Conservation (phyloP, 2,329 filamentous ascomycete genomes). For the Trichothecium roseum region DNA sequence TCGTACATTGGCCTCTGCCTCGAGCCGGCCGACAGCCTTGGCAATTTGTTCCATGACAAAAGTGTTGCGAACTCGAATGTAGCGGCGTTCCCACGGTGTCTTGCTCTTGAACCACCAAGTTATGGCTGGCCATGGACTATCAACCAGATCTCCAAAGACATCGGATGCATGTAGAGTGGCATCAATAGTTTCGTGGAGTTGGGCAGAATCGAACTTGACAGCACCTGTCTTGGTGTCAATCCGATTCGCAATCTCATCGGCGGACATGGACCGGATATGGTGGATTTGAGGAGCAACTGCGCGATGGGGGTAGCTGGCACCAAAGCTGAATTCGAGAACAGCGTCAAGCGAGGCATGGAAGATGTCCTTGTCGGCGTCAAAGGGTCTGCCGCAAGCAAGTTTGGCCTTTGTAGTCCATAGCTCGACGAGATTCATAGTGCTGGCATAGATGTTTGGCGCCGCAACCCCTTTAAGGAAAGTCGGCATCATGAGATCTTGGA, state of each 20-base stretch:
- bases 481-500: conserved; percentile 28
- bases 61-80: not conserved
- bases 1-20: not conserved
- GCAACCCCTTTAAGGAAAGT: conserved; percentile 20
- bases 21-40: conserved; percentile 1
- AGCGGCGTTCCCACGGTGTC: not conserved
- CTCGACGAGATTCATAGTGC: conserved; percentile 17
- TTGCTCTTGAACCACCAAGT: conserved; percentile 4
- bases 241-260: not conserved
- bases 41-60: conserved; percentile 5
- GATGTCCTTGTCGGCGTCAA: conserved; percentile 18
- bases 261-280: not conserved
- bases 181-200: conserved; percentile 12
- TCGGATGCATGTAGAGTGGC: conserved; percentile 4
- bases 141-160: conserved; percentile 1
- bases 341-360: conserved; percentile 20
- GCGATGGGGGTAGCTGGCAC: conserved; percentile 13
- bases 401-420: conserved; percentile 23
- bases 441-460: conserved; percentile 23
- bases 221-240: conserved; percentile 4
- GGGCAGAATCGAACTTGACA: conserved; percentile 10
- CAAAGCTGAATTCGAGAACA: conserved; percentile 20
- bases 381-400: conserved; percentile 15
- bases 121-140: not conserved
- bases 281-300: conserved; percentile 12